Evolutionary conservation across 176 grass and related monocot species (phyloP).

Genomic region (Alloteropsis semialata): DNA sequence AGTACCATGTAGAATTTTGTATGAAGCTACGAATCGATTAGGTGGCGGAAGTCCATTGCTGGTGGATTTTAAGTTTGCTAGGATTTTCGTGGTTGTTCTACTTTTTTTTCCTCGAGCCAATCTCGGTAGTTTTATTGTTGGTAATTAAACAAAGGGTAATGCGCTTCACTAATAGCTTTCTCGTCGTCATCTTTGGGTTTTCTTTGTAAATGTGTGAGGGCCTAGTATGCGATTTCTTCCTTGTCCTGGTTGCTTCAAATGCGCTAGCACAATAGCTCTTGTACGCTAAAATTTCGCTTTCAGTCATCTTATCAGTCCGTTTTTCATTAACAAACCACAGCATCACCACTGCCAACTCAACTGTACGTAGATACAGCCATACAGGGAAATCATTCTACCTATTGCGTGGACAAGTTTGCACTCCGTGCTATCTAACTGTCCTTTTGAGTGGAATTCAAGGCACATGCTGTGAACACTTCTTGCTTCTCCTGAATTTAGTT

Average conservation of each 20-base stretch:
- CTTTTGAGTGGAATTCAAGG: conserved; percentile 18
- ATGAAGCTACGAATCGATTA: not conserved
- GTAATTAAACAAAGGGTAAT: not conserved
- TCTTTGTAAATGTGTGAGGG: not conserved
- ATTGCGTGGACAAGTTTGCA: not conserved
- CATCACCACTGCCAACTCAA: not conserved
- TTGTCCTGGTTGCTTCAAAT: not conserved
- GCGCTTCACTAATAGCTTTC: not conserved
- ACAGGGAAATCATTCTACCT: not conserved
- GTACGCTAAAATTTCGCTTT: not conserved
- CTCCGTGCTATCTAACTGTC: not conserved
- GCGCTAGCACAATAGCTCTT: too few species aligned
- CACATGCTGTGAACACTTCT: not conserved
- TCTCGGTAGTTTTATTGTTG: not conserved
- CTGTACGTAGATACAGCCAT: not conserved
- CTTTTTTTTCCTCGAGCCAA: not conserved
- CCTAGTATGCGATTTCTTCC: not conserved
- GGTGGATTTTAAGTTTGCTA: not conserved
- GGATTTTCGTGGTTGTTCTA: not conserved
- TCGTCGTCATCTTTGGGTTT: not conserved
- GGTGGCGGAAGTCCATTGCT: not conserved
- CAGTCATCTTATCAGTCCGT: not conserved
- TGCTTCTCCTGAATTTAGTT: not conserved
- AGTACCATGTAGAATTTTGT: not conserved
- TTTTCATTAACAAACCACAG: not conserved